Percentiles rank a stretch among this genome's conserved stretches.
Evolutionary conservation across 305 asterid species (phyloP).

Genomic region (Nicotiana rustica): DNA sequence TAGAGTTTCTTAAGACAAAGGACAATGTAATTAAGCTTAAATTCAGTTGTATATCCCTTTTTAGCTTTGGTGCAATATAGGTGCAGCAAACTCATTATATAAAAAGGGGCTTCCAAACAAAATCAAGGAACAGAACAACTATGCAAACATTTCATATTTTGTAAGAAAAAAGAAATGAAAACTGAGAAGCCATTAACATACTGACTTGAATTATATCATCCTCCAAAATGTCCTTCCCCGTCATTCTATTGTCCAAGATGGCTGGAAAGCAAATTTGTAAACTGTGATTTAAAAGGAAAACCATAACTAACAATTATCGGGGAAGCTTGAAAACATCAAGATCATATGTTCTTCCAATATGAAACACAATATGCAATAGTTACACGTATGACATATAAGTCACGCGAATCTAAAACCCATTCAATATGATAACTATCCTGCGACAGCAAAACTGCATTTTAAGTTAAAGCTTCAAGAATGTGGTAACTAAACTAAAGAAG

Average conservation of each 20-base stretch:
- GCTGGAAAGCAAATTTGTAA: constrained; percentile 65
- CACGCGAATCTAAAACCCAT: neutral
- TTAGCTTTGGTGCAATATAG: neutral
- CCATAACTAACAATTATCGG: constrained; percentile 40
- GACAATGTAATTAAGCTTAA: neutral
- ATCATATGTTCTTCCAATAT: neutral
- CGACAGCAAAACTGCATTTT: neutral
- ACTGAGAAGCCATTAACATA: constrained; percentile 37
- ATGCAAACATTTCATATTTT: constrained; percentile 7
- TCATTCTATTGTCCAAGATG: constrained; percentile 86
- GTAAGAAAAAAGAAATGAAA: constrained; percentile 24
- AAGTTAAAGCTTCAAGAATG: neutral
- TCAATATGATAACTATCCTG: neutral
- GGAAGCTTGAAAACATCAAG: constrained; percentile 32
- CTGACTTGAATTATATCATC: constrained; percentile 87
- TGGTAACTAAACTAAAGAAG: neutral
- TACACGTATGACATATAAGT: neutral
- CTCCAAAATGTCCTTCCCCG: constrained; percentile 76
- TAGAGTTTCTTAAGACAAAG: neutral
- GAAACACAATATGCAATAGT: neutral
- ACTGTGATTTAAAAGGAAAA: constrained; percentile 43
- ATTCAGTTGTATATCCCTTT: neutral
- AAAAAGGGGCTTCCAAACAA: constrained; percentile 18
- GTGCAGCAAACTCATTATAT: neutral
- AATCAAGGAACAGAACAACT: constrained; percentile 5